Conservation (phyloP, 495 filamentous ascomycete genomes). For the Penicillium odoratum region DNA sequence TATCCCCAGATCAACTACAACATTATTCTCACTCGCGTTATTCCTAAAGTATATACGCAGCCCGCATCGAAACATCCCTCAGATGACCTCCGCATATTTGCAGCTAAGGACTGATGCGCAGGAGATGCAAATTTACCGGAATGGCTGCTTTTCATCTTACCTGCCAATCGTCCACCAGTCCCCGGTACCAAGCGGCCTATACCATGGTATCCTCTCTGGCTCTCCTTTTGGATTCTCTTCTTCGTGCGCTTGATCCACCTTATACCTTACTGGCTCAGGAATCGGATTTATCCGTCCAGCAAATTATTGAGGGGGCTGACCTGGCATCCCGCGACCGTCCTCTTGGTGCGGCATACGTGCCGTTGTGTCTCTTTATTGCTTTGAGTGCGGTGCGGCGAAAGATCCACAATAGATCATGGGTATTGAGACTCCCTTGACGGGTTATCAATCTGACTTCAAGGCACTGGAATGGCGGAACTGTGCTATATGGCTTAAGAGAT, state of each 20-base stretch:
- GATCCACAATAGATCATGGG: constrained; percentile 9
- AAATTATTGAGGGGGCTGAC: constrained; percentile 19
- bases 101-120: constrained; percentile 17
- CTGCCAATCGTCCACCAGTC: constrained; percentile 12
- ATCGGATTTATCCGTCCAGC: constrained; percentile 16
- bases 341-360: constrained; percentile 17
- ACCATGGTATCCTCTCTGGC: constrained; percentile 23
- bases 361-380: constrained; percentile 15
- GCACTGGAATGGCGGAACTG: constrained; percentile 9
- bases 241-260: constrained; percentile 24
- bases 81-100: constrained; percentile 23
- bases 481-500: constrained; percentile 10
- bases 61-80: constrained; percentile 18
- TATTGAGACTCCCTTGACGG: constrained; percentile 7
- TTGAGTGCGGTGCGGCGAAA: constrained; percentile 10
- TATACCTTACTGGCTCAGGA: constrained; percentile 18
- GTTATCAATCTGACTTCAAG: constrained; percentile 17
- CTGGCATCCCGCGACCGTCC: constrained; percentile 16
- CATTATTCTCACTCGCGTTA: constrained; percentile 20
- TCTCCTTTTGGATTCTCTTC: constrained; percentile 32
- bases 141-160: constrained; percentile 6
- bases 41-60: constrained; percentile 22
- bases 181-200: constrained; percentile 25
- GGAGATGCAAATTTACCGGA: constrained; percentile 12
- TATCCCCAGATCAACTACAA: constrained; percentile 11